Conservation (phyloP, 2,329 filamentous ascomycete species). For the Pyrenophora seminiperda region DNA sequence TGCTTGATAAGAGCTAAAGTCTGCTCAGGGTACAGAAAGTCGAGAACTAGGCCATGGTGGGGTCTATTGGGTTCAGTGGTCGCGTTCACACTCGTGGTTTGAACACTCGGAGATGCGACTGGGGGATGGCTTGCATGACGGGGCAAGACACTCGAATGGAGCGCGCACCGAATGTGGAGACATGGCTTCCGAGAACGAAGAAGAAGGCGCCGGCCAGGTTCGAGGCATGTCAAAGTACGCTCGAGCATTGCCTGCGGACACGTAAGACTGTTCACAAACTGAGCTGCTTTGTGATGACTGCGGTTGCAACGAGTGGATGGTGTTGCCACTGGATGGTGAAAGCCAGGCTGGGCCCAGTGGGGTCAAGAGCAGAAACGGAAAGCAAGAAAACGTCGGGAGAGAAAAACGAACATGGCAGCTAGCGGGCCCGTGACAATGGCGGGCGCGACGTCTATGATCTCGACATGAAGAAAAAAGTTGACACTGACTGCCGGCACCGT, state of each 20-base stretch:
- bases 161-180: slow-evolving; percentile 53
- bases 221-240: slow-evolving; percentile 63
- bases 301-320: slow-evolving; percentile 12
- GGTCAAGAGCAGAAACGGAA: background rate
- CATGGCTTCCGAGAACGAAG: slow-evolving; percentile 50
- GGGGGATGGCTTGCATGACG: slow-evolving; percentile 58
- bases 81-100: slow-evolving; percentile 14
- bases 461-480: slow-evolving; percentile 36
- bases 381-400: slow-evolving; percentile 11
- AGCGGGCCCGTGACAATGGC: slow-evolving; percentile 19
- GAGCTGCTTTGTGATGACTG: background rate
- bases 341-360: too few relatives aligned
- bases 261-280: slow-evolving; percentile 4
- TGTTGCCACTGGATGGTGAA: too few relatives aligned
- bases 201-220: slow-evolving; percentile 60
- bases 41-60: slow-evolving; percentile 42
- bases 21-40: slow-evolving; percentile 56
- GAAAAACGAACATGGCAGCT: slow-evolving; percentile 1
- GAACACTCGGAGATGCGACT: slow-evolving; percentile 20
- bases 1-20: slow-evolving; percentile 48
- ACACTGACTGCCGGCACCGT: slow-evolving; percentile 15
- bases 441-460: slow-evolving; percentile 17
- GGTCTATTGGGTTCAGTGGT: slow-evolving; percentile 1
- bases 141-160: slow-evolving; percentile 62
- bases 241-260: slow-evolving; percentile 59